Conservation (phyloP, 2,329 filamentous ascomycete species). For the Helotiales sp. region DNA sequence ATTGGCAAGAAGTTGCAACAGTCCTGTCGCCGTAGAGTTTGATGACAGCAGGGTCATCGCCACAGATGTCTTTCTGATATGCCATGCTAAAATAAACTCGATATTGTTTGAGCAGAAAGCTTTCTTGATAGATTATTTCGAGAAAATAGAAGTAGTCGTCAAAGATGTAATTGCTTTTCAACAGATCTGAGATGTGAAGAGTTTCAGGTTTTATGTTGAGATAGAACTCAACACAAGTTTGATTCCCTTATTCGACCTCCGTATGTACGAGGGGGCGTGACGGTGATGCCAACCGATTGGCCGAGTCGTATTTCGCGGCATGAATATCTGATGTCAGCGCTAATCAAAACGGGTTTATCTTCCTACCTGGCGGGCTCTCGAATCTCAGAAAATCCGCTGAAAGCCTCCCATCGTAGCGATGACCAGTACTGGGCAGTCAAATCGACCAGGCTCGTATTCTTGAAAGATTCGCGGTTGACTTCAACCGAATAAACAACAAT, state of each 20-base stretch:
- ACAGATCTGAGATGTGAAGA: neutral
- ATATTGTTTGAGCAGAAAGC: no score
- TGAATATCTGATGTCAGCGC: neutral
- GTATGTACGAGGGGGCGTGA: no score
- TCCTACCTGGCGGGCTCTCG: neutral
- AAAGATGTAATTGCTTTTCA: no score
- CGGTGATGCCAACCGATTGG: neutral
- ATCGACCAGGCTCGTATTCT: no score
- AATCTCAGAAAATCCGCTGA: neutral
- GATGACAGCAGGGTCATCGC: conserved; percentile 9
- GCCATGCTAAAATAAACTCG: neutral
- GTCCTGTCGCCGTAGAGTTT: conserved; percentile 17
- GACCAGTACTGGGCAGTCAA: neutral
- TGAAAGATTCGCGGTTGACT: no score
- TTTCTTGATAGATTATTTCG: no score
- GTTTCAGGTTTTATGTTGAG: neutral
- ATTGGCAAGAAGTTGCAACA: conserved; percentile 9
- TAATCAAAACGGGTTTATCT: neutral
- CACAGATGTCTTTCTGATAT: conserved; percentile 13
- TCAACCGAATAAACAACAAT: no score
- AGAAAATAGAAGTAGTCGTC: no score
- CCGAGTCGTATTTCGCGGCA: neutral
- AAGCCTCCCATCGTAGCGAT: neutral
- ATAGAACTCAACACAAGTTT: no score
- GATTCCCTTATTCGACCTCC: no score